These are phyloP conservation scores for Talaromyces sp. DNA, from an alignment of 2,329 filamentous ascomycete genomes.

Conservation along the genomic window DNA sequence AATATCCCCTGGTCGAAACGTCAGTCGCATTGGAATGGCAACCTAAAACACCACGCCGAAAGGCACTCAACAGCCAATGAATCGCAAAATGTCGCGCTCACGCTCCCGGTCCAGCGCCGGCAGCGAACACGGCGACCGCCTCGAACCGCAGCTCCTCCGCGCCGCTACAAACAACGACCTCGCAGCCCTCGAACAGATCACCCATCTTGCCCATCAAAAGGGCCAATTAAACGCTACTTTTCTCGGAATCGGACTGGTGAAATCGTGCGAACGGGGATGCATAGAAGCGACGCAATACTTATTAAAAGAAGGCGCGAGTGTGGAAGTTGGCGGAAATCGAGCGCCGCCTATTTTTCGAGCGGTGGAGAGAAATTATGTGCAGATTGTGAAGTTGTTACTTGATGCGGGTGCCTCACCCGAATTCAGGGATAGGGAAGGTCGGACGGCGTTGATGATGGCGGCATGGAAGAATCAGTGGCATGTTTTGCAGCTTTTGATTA, in stretches of 20 bases:
- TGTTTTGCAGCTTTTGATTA: constrained; percentile 38
- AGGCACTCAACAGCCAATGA: background rate
- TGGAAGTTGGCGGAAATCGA: constrained; percentile 32
- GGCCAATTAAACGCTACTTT: constrained; percentile 38
- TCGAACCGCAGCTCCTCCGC: constrained; percentile 42
- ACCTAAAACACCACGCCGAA: background rate
- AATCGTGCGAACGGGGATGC: constrained; percentile 39
- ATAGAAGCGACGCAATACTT: constrained; percentile 33
- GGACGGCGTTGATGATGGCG: constrained; percentile 44
- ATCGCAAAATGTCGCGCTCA: constrained; percentile 17
- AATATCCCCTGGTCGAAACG: background rate
- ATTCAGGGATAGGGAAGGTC: constrained; percentile 44
- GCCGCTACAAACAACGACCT: constrained; percentile 39
- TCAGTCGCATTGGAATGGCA: background rate
- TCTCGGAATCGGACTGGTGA: constrained; percentile 40
- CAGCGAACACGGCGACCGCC: constrained; percentile 36
- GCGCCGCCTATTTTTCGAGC: constrained; percentile 37
- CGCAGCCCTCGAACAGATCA: constrained; percentile 30
- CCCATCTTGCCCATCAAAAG: constrained; percentile 33
- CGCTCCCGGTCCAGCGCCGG: constrained; percentile 28
- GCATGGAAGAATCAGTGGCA: constrained; percentile 43
- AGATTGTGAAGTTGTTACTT: constrained; percentile 46
- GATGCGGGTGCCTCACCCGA: constrained; percentile 34
- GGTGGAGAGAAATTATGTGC: constrained; percentile 39
- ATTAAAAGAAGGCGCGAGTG: constrained; percentile 37